Percentiles rank a stretch among this genome's conserved stretches.
phyloP scores from a whole-genome alignment of 192 early-diverging fungal species.

The Coemansia sp. region DNA sequence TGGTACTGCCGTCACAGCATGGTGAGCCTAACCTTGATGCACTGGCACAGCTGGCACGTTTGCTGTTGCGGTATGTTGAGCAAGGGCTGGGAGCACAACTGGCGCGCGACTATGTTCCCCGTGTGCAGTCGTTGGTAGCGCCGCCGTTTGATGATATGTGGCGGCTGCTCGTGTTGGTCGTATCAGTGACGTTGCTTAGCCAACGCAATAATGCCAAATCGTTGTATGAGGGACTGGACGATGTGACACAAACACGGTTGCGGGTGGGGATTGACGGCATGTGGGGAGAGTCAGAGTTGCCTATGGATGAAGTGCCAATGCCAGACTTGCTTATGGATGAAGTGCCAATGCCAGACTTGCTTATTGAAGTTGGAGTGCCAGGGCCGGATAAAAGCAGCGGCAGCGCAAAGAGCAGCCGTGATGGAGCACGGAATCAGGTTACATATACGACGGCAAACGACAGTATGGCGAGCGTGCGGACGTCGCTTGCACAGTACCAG shows the following conservation, averaged over 20 bases:
- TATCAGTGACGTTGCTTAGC: conserved; percentile 42
- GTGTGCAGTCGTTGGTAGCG: conserved; percentile 25
- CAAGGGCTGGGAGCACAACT: conserved; percentile 24
- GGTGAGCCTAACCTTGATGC: conserved; percentile 44
- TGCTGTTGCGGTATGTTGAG: conserved; percentile 44
- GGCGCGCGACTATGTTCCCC: conserved; percentile 29
- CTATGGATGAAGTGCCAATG: background rate
- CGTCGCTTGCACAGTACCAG: conserved; percentile 18
- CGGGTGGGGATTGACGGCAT: conserved; percentile 28
- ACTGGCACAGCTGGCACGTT: conserved; percentile 45
- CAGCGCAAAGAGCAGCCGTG: background rate
- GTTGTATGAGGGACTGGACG: conserved; percentile 27
- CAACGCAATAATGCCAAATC: conserved; percentile 32
- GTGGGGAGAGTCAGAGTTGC: conserved; percentile 21
- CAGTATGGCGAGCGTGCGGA: conserved; percentile 26
- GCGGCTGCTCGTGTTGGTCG: conserved; percentile 40
- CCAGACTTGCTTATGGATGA: background rate
- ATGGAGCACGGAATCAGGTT: background rate
- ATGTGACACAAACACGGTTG: conserved; percentile 10
- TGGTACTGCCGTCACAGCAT: conserved; percentile 26
- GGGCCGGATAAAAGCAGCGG: background rate
- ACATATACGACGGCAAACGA: conserved; percentile 13
- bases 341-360: background rate
- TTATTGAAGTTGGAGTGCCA: conserved; percentile 5
- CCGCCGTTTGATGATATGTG: conserved; percentile 48